phyloP scores from a whole-genome alignment of 192 early-diverging fungal genomes.

The Thamnidium elegans region DNA sequence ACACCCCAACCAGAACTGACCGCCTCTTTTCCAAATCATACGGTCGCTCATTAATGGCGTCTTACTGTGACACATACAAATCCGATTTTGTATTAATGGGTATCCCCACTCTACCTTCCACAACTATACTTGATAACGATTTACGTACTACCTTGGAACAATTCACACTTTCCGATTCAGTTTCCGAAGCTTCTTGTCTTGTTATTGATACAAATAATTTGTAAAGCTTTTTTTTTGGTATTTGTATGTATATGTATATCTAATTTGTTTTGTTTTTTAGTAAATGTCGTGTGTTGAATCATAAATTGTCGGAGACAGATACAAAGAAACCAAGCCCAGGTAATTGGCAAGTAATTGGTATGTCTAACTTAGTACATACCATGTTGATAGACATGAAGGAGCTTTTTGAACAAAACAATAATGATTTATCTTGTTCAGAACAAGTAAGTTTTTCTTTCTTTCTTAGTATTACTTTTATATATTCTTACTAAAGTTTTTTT shows the following conservation, averaged over 20 bases:
- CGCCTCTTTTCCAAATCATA: constrained; percentile 54
- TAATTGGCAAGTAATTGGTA: constrained; percentile 21
- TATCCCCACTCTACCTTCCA: constrained; percentile 33
- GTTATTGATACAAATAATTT: constrained; percentile 44
- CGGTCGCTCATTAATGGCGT: constrained; percentile 56
- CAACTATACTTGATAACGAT: constrained; percentile 34
- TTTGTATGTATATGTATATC: not conserved
- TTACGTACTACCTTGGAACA: constrained; percentile 43
- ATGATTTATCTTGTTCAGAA: constrained; percentile 32
- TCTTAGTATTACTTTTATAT: too few species aligned
- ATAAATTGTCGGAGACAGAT: constrained; percentile 16
- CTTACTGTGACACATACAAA: constrained; percentile 50
- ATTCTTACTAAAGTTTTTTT: not conserved
- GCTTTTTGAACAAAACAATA: constrained; percentile 20
- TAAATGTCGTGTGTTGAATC: constrained; percentile 17
- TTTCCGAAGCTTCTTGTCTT: constrained; percentile 38
- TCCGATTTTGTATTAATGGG: constrained; percentile 60
- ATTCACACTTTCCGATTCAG: constrained; percentile 23
- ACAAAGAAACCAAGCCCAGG: constrained; percentile 16
- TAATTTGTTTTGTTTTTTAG: constrained; percentile 16
- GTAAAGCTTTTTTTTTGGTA: constrained; percentile 19
- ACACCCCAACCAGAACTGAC: constrained; percentile 36
- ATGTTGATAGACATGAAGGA: constrained; percentile 29
- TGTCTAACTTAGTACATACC: constrained; percentile 28
- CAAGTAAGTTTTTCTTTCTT: constrained; percentile 42